phyloP scores from a whole-genome alignment of 2,329 filamentous ascomycete species.

The Pseudogymnoascus sp. region DNA sequence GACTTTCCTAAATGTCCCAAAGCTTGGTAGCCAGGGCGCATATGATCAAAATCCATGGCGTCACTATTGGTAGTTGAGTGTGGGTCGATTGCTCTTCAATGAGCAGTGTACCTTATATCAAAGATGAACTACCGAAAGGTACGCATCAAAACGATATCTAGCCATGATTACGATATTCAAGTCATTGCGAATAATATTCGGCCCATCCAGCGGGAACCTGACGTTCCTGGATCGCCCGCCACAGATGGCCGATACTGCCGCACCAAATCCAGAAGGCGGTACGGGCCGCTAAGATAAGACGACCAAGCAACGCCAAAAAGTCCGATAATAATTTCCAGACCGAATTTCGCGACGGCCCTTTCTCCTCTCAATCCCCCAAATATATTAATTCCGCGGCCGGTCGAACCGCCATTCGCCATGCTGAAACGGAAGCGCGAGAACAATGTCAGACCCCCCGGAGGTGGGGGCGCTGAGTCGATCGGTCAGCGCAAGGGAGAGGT shows the following conservation, averaged over 20 bases:
- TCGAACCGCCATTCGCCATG: conserved; percentile 32
- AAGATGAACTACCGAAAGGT: neutral
- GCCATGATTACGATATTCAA: neutral
- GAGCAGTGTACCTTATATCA: neutral
- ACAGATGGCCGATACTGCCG: neutral
- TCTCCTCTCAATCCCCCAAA: neutral
- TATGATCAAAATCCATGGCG: neutral
- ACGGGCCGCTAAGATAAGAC: neutral
- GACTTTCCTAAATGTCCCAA: neutral
- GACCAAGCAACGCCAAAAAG: neutral
- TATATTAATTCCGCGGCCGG: neutral
- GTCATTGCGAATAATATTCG: neutral
- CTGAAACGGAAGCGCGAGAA: conserved; percentile 50
- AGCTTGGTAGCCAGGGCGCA: neutral
- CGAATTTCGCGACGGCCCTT: neutral
- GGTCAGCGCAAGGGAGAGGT: conserved; percentile 28
- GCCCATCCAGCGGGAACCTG: neutral
- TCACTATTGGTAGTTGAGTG: neutral
- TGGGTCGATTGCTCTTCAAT: neutral
- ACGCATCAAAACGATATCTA: neutral
- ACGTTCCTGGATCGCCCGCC: neutral
- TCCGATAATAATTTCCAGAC: neutral
- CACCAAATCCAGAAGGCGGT: neutral
- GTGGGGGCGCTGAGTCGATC: conserved; percentile 28
- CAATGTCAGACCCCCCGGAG: conserved; percentile 23